Percentiles rank a stretch among this genome's conserved stretches.
phyloP scores from a whole-genome alignment of 192 early-diverging fungal genomes.

The Funneliformis mosseae region DNA sequence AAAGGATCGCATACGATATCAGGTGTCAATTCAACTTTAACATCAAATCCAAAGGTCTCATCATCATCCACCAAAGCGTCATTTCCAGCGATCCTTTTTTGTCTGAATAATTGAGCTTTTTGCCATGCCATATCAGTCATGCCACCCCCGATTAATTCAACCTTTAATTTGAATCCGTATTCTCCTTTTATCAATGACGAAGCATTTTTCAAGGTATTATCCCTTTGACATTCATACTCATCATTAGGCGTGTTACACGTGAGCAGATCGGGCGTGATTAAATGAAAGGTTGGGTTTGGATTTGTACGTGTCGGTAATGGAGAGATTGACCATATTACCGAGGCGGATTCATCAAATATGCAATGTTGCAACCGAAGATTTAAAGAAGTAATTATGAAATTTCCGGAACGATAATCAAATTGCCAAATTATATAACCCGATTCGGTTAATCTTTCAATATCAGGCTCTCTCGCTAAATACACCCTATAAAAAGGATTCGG shows the following conservation, averaged over 20 bases:
- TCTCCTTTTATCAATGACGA: background rate
- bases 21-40: conserved; percentile 1
- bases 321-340: background rate
- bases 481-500: background rate
- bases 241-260: background rate
- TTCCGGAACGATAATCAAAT: conserved; percentile 2
- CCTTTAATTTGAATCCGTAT: conserved; percentile 4
- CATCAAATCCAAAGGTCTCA: conserved; percentile 3
- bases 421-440: conserved; percentile 4
- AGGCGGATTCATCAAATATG: background rate
- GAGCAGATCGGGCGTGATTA: background rate
- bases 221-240: background rate
- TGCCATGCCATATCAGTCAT: background rate
- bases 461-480: background rate
- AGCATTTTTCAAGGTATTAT: conserved; percentile 1
- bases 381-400: background rate
- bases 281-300: background rate
- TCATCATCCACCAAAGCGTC: background rate
- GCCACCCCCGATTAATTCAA: background rate
- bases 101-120: conserved; percentile 13
- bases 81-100: background rate
- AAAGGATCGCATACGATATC: background rate
- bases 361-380: background rate
- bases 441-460: background rate
- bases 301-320: background rate